Percentiles rank a stretch among this genome's conserved stretches.
These are phyloP conservation scores for Chrysoporthe deuterocubensis DNA, from an alignment of 2,329 filamentous ascomycete species.

Conservation along the genomic window DNA sequence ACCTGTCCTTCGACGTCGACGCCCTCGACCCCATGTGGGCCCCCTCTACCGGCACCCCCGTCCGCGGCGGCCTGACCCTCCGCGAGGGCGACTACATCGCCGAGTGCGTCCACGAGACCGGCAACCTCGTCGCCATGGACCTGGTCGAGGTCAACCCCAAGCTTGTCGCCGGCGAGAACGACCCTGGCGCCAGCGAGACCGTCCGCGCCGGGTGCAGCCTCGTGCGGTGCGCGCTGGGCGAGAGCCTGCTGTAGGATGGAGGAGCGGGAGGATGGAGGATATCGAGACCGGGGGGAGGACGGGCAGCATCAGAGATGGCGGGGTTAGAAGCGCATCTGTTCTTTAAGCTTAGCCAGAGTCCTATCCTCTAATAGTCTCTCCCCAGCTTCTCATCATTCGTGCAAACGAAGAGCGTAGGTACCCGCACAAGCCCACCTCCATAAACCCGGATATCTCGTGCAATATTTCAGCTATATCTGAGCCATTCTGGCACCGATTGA, in stretches of 20 bases:
- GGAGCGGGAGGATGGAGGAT: not conserved
- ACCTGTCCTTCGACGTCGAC: conserved; percentile 96
- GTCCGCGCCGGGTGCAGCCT: conserved; percentile 89
- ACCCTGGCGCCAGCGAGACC: conserved; percentile 77
- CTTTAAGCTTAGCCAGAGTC: too few species aligned
- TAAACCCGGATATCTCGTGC: too few species aligned
- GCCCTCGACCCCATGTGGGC: conserved; percentile 96
- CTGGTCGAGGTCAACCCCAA: conserved; percentile 82
- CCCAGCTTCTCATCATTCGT: too few species aligned
- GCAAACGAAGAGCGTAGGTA: too few species aligned
- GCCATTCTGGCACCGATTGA: too few species aligned
- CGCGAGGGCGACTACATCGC: conserved; percentile 97
- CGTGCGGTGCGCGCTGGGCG: conserved; percentile 88
- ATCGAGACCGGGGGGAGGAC: too few species aligned
- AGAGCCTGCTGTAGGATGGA: conserved; percentile 68
- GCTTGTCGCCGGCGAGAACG: conserved; percentile 59
- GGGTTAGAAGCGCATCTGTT: too few species aligned
- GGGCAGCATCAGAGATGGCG: not conserved
- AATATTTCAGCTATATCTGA: too few species aligned
- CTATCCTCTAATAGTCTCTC: too few species aligned
- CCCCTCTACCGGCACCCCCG: conserved; percentile 92
- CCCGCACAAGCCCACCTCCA: too few species aligned
- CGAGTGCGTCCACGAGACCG: conserved; percentile 81
- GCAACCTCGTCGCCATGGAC: conserved; percentile 78
- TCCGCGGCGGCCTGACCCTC: conserved; percentile 89